Evolutionary conservation across 495 filamentous ascomycete species (phyloP), one percentile per base, ranked within the genome.

Genomic region (Xylaria flabelliformis): DNA sequence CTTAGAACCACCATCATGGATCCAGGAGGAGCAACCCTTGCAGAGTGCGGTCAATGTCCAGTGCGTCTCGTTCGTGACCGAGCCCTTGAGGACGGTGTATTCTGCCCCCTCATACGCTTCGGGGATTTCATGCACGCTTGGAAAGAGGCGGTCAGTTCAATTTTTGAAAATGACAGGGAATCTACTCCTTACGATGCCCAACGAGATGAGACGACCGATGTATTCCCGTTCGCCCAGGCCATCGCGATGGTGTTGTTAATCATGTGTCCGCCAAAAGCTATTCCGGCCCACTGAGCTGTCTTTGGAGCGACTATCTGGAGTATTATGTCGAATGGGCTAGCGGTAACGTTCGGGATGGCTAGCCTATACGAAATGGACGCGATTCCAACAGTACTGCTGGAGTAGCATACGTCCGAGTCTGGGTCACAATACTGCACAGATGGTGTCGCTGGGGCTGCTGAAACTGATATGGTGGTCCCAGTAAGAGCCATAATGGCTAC

Each of bases 211-310:
- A 77, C 77, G 13, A 81, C 72, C 4, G 74, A 64, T 19, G 34
- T 75, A 42, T 63, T 51, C 12, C 74, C 78, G 71, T 77, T 81
- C 19, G 81, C 73, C 82, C 82, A 83, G 19, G 71, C 79, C 15
- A 83, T 77, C 7, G 77, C 76, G 65, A 83, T 74, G 17, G 82
- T 81, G 75, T 83, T 82, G 73, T 82, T 82, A 64, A 75, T 73
- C 82, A 83, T 83, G 72, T 67, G 61, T 48, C 81, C 82, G 26
- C 82, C 82, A 76, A 80, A 82, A 8, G 81, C 82, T 6, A 83
- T 58, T 7, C 77, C 81, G 0, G 81, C 82, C 82, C 82, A 83
- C 39, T 80, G 81, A 26, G 78, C 78, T 21, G 79, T 62, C 72
- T 77, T 80, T 64, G 82, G 81, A 2, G 82, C 82, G 10, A 73